Evolutionary conservation across 2,329 filamentous ascomycete genomes (phyloP).

Genomic region (Cadophora malorum): DNA sequence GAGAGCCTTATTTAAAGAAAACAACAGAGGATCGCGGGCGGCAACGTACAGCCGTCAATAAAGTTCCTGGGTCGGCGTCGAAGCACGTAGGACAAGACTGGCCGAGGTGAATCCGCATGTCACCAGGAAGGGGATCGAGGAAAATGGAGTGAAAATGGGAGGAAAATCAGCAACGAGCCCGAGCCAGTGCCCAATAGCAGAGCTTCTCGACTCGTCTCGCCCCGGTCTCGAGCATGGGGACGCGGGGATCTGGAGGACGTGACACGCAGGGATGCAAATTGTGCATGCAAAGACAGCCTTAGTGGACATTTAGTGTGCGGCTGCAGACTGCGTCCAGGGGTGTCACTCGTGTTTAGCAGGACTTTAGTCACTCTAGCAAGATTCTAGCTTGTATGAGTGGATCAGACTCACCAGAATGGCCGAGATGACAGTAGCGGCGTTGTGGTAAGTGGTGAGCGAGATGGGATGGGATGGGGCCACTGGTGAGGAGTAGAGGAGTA

Average conservation of each 20-base stretch:
- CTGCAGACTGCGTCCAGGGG: neutral
- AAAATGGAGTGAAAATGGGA: neutral
- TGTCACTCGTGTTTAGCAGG: neutral
- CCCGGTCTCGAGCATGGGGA: conserved; percentile 13
- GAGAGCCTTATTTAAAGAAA: conserved; percentile 14
- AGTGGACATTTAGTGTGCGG: neutral
- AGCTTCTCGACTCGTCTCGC: conserved; percentile 3
- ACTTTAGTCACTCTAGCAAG: neutral
- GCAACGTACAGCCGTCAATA: conserved; percentile 15
- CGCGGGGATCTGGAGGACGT: conserved; percentile 19
- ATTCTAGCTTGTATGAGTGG: neutral
- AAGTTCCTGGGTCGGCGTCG: conserved; percentile 10
- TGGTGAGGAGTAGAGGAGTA: neutral
- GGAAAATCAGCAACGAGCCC: neutral
- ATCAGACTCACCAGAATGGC: neutral
- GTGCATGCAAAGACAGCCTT: neutral
- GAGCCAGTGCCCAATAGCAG: conserved; percentile 5
- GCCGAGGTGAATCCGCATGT: conserved; percentile 1
- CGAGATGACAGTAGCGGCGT: conserved; percentile 11
- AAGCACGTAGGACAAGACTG: conserved; percentile 16
- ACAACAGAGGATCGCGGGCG: conserved; percentile 4
- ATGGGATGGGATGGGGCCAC: neutral
- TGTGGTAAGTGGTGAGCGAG: neutral
- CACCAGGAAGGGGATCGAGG: neutral
- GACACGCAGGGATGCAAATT: conserved; percentile 16